Percentiles rank a stretch among this genome's conserved stretches.
These are phyloP conservation scores for Phytophthora podocarpi DNA, from an alignment of 352 stramenopile species.

Conservation along the genomic window DNA sequence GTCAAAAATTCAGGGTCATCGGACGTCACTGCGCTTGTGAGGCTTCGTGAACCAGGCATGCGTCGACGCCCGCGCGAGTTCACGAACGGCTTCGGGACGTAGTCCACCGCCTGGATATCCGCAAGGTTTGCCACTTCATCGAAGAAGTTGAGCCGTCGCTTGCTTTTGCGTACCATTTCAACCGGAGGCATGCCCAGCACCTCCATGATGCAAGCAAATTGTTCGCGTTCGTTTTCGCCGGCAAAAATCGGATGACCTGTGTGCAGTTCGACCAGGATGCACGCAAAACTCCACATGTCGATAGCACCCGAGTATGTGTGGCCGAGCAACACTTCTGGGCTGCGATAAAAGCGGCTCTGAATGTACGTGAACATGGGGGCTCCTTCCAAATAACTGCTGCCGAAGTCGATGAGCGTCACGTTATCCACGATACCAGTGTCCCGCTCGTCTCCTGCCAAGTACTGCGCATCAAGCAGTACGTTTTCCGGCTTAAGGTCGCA, in stretches of 20 bases:
- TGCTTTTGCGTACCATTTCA: constrained; percentile 54
- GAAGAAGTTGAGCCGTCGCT: constrained; percentile 73
- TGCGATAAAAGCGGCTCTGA: constrained; percentile 97
- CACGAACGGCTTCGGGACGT: constrained; percentile 52
- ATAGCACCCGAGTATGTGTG: constrained; percentile 78
- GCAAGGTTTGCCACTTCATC: constrained; percentile 38
- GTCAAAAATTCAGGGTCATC: constrained; percentile 61
- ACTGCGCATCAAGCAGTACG: constrained; percentile 65
- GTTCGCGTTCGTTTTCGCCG: constrained; percentile 82
- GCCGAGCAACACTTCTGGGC: constrained; percentile 97
- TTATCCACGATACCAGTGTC: constrained; percentile 19
- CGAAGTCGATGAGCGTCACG: constrained; percentile 97
- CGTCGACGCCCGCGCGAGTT: constrained; percentile 71
- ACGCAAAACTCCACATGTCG: constrained; percentile 92
- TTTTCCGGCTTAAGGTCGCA: constrained; percentile 99
- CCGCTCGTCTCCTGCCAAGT: constrained; percentile 1
- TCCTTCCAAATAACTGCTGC: constrained; percentile 93
- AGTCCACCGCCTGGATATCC: constrained; percentile 17
- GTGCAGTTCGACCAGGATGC: constrained; percentile 84
- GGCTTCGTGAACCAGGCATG: constrained; percentile 38
- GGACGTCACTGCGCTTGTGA: constrained; percentile 44
- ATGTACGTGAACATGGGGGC: constrained; percentile 97
- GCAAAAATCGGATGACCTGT: constrained; percentile 87
- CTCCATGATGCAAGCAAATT: constrained; percentile 90
- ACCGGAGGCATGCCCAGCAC: constrained; percentile 57